These are phyloP conservation scores for Aeschynomene evenia DNA, from an alignment of 306 rosid genomes.

Conservation along the genomic window DNA sequence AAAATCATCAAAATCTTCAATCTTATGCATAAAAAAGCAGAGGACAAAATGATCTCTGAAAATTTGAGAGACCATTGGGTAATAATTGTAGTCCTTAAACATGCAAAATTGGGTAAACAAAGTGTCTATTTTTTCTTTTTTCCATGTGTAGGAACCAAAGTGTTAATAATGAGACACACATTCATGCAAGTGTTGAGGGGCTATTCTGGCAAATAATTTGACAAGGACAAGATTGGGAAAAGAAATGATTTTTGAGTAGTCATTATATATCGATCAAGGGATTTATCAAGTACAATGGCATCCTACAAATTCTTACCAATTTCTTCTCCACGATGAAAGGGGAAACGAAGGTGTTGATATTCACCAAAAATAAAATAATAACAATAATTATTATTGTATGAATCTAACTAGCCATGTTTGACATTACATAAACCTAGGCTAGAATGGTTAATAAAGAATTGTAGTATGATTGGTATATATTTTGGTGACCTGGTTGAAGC, in stretches of 20 bases:
- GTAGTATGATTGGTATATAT: too few species aligned
- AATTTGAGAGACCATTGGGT: too few species aligned
- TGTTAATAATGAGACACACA: too few species aligned
- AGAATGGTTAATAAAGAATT: too few species aligned
- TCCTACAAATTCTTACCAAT: background rate
- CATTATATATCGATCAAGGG: background rate
- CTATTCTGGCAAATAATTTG: too few species aligned
- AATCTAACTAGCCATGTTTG: background rate
- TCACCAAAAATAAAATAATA: background rate
- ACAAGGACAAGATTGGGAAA: background rate
- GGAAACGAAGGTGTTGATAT: background rate
- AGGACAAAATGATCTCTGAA: too few species aligned
- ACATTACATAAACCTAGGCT: background rate
- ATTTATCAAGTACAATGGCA: background rate
- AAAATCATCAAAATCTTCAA: background rate
- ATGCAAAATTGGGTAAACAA: too few species aligned
- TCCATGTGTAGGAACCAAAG: too few species aligned
- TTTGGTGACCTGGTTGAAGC: slow-evolving; percentile 85
- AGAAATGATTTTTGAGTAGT: background rate
- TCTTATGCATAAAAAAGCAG: background rate
- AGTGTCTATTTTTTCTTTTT: too few species aligned
- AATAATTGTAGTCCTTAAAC: too few species aligned
- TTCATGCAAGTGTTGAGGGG: too few species aligned
- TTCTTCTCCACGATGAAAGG: background rate
- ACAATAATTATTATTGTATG: too few species aligned